Percentiles rank a stretch among this genome's conserved stretches.
These are phyloP conservation scores for Emmonsia crescens DNA, from an alignment of 2,329 filamentous ascomycete genomes.

Conservation along the genomic window DNA sequence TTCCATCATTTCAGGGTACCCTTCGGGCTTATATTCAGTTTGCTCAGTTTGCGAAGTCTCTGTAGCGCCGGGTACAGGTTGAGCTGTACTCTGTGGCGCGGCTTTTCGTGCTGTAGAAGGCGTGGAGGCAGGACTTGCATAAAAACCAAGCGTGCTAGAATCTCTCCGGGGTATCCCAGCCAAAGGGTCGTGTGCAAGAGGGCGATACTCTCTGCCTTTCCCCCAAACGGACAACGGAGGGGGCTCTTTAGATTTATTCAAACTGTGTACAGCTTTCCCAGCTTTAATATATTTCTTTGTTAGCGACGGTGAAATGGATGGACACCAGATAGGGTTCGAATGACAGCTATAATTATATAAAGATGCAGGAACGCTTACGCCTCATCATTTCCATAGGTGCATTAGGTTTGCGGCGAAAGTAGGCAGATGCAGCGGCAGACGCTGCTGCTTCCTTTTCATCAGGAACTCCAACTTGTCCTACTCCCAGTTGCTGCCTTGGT, in stretches of 20 bases:
- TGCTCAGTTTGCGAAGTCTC: neutral
- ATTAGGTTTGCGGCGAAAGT: constrained; percentile 4
- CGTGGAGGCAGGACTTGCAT: neutral
- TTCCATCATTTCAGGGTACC: neutral
- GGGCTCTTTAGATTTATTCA: neutral
- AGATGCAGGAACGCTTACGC: neutral
- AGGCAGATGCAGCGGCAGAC: constrained; percentile 10
- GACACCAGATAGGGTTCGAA: neutral
- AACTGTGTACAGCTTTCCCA: neutral
- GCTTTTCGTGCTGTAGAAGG: neutral
- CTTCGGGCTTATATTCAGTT: neutral
- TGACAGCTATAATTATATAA: neutral
- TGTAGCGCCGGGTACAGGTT: neutral
- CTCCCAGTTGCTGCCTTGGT: neutral
- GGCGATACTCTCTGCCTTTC: constrained; percentile 1
- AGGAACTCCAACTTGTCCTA: neutral
- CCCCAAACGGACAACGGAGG: constrained; percentile 1
- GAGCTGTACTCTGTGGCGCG: neutral
- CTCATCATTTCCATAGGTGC: neutral
- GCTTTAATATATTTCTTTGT: neutral
- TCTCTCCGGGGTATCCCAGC: constrained; percentile 3
- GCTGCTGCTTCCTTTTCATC: constrained; percentile 7
- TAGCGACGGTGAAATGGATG: neutral
- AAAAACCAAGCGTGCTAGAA: neutral
- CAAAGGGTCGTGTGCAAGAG: constrained; percentile 1